Evolutionary conservation across 2,329 filamentous ascomycete genomes (phyloP), one percentile per base, ranked within the genome.

Genomic region (Pyrenophora seminiperda): DNA sequence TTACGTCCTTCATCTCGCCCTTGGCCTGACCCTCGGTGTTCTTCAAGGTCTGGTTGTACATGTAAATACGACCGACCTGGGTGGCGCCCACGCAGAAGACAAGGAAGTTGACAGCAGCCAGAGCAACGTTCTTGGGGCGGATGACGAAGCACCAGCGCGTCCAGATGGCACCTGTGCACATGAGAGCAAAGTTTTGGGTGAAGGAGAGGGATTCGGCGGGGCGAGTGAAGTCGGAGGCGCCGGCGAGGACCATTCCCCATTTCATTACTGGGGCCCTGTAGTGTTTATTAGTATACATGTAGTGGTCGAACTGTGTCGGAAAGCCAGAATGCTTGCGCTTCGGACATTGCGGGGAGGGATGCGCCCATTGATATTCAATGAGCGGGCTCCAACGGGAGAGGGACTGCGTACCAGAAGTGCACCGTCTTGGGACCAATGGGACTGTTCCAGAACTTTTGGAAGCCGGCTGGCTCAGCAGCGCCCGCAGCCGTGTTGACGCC

Each of bases 121-220:
- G 86, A 54, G 97, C 88, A 69, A 91, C 79, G 81, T 99, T 99
- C 77, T 86, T 86, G 50, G 94, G 94, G 76, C 86, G 91, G 78
- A 99, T 99, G 75, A 99, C 89, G 72, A 97, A 82, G 82, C 94
- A 99, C 94, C 94, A 99, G 62, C 94, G 85, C 37, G 94, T 99
- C 94, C 94, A 99, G 82, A 99, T 99, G 60, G 89, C 77, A 62
- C 94, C 94, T 7, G 94, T 99, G 65, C 86, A 86, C 71, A 90
- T 94, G 63, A 99, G 83, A 52, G 94, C 93, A 41, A 81, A 81
- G 79, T 97, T 99, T 78, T 97, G 92, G 22, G 90, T 94, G 56
- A 97, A 80, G 32, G 92, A 97, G 63, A 99, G 90, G 75, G 91
- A 91, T 75, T 95, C 90, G 57, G 89, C 91, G 24, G 94, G 94